These are phyloP conservation scores for Alternaria triticina DNA, from an alignment of 2,329 filamentous ascomycete genomes.

Conservation along the genomic window DNA sequence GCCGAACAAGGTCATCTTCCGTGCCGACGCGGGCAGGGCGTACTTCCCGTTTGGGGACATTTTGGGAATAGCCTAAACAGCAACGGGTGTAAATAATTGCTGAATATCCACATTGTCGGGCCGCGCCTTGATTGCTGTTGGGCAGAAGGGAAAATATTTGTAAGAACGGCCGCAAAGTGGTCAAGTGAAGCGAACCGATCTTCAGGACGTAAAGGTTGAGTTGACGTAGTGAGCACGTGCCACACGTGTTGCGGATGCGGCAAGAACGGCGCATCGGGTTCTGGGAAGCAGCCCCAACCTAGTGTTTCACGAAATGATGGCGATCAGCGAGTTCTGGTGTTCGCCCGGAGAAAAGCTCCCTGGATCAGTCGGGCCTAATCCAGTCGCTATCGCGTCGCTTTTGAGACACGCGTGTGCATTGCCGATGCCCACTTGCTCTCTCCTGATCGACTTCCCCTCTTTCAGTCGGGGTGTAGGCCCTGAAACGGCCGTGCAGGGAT, in stretches of 20 bases:
- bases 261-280: slow-evolving; percentile 12
- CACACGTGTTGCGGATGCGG: slow-evolving; percentile 3
- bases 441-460: slow-evolving; percentile 13
- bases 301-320: background rate
- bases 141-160: background rate
- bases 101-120: slow-evolving; percentile 1
- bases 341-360: background rate
- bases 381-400: background rate
- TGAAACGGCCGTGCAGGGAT: slow-evolving; percentile 16
- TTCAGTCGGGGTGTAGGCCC: slow-evolving; percentile 5
- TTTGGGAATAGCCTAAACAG: slow-evolving; percentile 5
- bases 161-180: background rate
- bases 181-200: background rate
- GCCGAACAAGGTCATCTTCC: background rate
- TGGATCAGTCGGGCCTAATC: background rate
- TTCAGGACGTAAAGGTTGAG: background rate
- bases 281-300: slow-evolving; percentile 1
- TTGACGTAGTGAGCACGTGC: slow-evolving; percentile 5
- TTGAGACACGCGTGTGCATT: background rate
- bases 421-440: slow-evolving; percentile 1
- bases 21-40: slow-evolving; percentile 3
- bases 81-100: background rate
- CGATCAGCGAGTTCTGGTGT: slow-evolving; percentile 2
- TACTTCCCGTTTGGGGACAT: background rate
- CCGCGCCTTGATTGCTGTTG: background rate